phyloP scores from a whole-genome alignment of 2,329 filamentous ascomycete species.

The Penicillium thymicola region DNA sequence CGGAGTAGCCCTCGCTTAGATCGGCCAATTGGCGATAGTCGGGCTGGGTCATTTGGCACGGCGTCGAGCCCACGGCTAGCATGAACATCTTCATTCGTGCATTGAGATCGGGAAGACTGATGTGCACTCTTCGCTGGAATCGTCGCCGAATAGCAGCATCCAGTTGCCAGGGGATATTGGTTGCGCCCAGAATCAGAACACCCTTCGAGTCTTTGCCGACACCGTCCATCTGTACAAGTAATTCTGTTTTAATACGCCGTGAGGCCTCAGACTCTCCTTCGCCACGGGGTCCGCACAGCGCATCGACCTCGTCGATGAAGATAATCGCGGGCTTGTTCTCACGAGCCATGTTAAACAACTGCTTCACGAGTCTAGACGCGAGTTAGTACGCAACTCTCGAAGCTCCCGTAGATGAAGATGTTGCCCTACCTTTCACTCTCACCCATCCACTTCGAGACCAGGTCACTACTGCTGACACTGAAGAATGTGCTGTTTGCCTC shows the following conservation, averaged over 20 bases:
- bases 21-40: conserved; percentile 79
- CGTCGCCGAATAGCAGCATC: conserved; percentile 92
- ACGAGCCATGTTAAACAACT: conserved; percentile 94
- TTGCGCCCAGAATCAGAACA: conserved; percentile 90
- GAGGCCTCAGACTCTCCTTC: conserved; percentile 98
- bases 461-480: conserved; percentile 92
- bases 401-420: neutral
- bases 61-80: conserved; percentile 87
- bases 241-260: conserved; percentile 94
- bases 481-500: conserved; percentile 99
- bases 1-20: conserved; percentile 89
- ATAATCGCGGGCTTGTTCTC: conserved; percentile 98
- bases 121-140: conserved; percentile 95
- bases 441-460: conserved; percentile 99
- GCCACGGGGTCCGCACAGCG: conserved; percentile 83
- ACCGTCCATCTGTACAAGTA: conserved; percentile 98
- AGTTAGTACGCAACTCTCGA: conserved; percentile 10
- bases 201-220: conserved; percentile 94
- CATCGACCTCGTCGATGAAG: conserved; percentile 98
- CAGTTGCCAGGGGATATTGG: conserved; percentile 98
- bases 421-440: conserved; percentile 81
- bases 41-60: conserved; percentile 71
- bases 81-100: conserved; percentile 95
- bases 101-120: conserved; percentile 81
- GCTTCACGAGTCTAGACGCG: conserved; percentile 74